Evolutionary conservation across 148 eudicot species (phyloP).

Genomic region (Silene latifolia): DNA sequence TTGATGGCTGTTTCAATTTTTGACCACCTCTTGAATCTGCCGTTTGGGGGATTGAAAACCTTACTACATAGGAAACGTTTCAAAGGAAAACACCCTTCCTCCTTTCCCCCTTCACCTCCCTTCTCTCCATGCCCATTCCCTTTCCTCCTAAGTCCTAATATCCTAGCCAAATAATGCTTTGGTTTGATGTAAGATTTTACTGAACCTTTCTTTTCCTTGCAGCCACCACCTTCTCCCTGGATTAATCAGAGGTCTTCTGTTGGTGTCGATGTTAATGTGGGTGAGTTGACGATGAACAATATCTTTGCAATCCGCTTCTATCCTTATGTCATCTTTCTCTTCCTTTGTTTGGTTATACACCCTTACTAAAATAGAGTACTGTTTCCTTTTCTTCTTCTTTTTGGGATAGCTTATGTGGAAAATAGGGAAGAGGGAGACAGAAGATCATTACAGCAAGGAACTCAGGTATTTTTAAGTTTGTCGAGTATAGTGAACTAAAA

Average conservation of each 20-base stretch:
- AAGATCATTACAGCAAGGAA: slow-evolving; percentile 54
- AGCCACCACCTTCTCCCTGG: slow-evolving; percentile 86
- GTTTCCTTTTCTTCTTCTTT: not conserved
- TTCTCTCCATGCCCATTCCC: no score
- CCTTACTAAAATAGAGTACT: not conserved
- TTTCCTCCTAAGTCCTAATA: no score
- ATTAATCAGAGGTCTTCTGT: slow-evolving; percentile 72
- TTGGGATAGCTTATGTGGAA: slow-evolving; percentile 70
- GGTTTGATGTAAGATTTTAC: slow-evolving; percentile 5
- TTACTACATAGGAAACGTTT: no score
- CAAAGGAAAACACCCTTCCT: no score
- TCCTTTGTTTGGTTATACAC: not conserved
- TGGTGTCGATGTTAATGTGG: slow-evolving; percentile 78
- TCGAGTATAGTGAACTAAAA: not conserved
- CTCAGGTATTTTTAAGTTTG: slow-evolving; percentile 54
- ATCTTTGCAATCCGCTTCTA: slow-evolving; percentile 5
- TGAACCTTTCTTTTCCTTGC: slow-evolving; percentile 31
- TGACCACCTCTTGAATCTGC: not conserved
- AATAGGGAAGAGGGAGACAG: slow-evolving; percentile 65
- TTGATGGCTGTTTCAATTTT: not conserved
- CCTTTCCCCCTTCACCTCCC: no score
- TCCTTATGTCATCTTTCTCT: not conserved
- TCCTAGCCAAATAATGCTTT: not conserved
- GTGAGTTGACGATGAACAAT: slow-evolving; percentile 40
- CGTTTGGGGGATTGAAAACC: not conserved